Evolutionary conservation across 2,329 filamentous ascomycete genomes (phyloP), one percentile per base, ranked within the genome.

Genomic region (Coniochaeta prunicola): DNA sequence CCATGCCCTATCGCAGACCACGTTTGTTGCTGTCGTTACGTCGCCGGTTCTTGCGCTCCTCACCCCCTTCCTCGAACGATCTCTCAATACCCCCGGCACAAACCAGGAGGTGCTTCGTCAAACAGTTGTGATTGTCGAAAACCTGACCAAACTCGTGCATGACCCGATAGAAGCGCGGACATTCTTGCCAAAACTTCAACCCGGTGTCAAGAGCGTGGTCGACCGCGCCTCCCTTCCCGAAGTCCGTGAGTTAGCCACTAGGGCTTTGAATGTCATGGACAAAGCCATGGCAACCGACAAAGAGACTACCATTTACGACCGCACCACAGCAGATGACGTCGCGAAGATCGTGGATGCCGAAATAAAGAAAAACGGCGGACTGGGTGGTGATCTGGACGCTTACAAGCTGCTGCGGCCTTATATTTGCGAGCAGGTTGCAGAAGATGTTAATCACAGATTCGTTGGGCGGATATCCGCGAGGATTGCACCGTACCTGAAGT

Each of bases 71-170:
- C 85, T 99, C 30, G 94, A 97, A 77, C 89, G 94, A 66, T 91
- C 92, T 19, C 83, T 99, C 62, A 97, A 97, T 79, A 93, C 88
- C 61, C 94, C 93, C 9, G 85, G 85, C 17, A 99, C 94, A 4
- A 83, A 90, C 3, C 94, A 99, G 73, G 94, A 99, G 76, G 92
- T 97, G 24, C 81, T 97, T 59, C 89, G 94, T 62, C 93, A 97
- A 77, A 96, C 94, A 2, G 92, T 96, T 31, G 92, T 99, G 58
- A 96, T 99, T 57, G 90, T 94, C 21, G 94, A 99, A 78, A 99
- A 99, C 77, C 80, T 99, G 78, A 99, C 94, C 61, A 97, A 96
- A 79, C 86, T 99, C 33, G 94, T 99, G 30, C 94, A 99, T 74
- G 92, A 88, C 72, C 94, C 94, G 15, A 86, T 96, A 61, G 94